Evolutionary conservation across 257 asterid species (phyloP).

Genomic region (Vinca minor): DNA sequence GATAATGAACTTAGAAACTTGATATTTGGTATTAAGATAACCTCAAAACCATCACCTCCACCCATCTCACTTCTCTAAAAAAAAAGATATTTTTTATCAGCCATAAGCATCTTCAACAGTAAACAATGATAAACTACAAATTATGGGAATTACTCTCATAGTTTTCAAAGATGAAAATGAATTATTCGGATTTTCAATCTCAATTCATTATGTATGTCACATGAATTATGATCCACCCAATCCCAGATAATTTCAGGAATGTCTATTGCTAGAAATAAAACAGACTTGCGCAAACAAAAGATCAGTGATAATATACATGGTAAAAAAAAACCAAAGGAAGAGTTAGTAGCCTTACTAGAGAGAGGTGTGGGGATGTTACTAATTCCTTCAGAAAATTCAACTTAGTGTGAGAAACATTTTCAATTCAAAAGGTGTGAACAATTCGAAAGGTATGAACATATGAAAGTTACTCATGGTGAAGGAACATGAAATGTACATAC

Average conservation of each 20-base stretch:
- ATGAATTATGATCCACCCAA: neutral
- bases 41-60: neutral
- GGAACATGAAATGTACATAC: too few relatives aligned
- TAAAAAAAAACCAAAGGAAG: neutral
- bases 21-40: neutral
- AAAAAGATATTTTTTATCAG: neutral
- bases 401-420: too few relatives aligned
- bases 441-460: too few relatives aligned
- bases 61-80: neutral
- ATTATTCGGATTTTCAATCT: neutral
- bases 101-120: neutral
- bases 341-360: neutral
- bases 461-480: too few relatives aligned
- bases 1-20: neutral
- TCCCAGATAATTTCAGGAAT: neutral
- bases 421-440: too few relatives aligned
- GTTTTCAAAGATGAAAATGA: neutral
- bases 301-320: neutral
- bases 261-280: neutral
- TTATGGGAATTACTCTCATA: neutral
- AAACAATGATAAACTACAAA: neutral
- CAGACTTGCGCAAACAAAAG: neutral
- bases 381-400: neutral
- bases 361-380: neutral
- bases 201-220: conserved; percentile 1